Evolutionary conservation across 1,284 basidiomycete species (phyloP), one percentile per base, ranked within the genome.

Genomic region (Ganoderma resinaceum): DNA sequence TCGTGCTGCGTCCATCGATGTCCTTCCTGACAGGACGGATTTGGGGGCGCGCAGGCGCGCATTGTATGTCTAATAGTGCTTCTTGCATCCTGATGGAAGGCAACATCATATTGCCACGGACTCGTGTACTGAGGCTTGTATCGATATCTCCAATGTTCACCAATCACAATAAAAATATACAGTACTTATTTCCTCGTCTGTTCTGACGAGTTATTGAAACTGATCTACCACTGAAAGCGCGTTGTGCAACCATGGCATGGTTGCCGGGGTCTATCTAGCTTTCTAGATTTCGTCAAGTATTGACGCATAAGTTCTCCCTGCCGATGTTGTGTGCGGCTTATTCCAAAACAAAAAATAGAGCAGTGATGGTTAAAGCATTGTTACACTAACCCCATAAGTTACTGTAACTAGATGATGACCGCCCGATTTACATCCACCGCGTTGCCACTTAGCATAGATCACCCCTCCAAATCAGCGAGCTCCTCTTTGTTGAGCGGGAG

Each of bases 381-480:
- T 55, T 55, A 55, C 52, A 55, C 52, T 31, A 31, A 55, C 31
- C 29, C 16, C 12, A 16, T 55, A 55, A 33, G 14, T 20, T 55
- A n/a, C n/a, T n/a, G n/a, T n/a, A 55, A 31, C 52, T 55, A 53
- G 26, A 31, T 53, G 31, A 55, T n/a, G 18, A 6, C 42, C n/a
- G 11, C 52, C 52, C 31, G 11, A 26, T 31, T 31, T 53, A 31
- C 52, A 29, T 31, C 29, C 29, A 23, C 29, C 29, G 29, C 16
- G 46, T 23, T 9, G 14, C 52, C 16, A 2, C 14, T 6, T n/a
- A n/a, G 8, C 1, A n/a, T 31, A 37, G 12, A 5, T 81, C 78
- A 93, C 31, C 90, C 93, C 76, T 95, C 94, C 76, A 88, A 85
- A 72, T 95, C 93, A 52, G 86, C 90, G 61, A 90, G 80, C 68